phyloP scores from a whole-genome alignment of 2,329 filamentous ascomycete species.

The Cytospora leucostoma region DNA sequence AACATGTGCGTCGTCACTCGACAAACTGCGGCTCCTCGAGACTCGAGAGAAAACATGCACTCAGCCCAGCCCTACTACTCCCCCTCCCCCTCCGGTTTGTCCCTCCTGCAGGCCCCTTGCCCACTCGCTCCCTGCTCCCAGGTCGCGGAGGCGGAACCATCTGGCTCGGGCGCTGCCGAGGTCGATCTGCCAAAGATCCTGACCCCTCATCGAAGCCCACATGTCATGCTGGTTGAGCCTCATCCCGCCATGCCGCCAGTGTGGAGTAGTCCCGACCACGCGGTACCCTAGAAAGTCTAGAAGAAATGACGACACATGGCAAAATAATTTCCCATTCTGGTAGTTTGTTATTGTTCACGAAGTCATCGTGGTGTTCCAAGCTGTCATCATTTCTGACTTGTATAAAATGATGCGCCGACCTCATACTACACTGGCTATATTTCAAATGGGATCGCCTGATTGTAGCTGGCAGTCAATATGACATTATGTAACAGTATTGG shows the following conservation, averaged over 20 bases:
- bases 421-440: background rate
- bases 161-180: constrained; percentile 23
- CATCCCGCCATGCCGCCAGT: constrained; percentile 26
- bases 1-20: background rate
- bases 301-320: constrained; percentile 26
- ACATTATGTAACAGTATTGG: background rate
- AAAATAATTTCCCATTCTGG: constrained; percentile 28
- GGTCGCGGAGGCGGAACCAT: constrained; percentile 1
- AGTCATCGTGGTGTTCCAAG: constrained; percentile 7
- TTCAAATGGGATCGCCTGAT: background rate
- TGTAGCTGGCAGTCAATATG: background rate
- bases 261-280: constrained; percentile 29
- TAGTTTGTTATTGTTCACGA: constrained; percentile 25
- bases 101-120: background rate
- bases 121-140: background rate
- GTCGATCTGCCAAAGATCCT: constrained; percentile 22
- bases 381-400: background rate
- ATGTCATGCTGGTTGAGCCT: constrained; percentile 25
- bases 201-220: constrained; percentile 22
- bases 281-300: constrained; percentile 27
- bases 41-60: background rate
- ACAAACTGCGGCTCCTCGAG: background rate
- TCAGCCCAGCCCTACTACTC: background rate
- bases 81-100: constrained; percentile 1
- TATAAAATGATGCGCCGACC: constrained; percentile 1